Conservation (phyloP, 352 stramenopile species). For the Blastocystis sp. region DNA sequence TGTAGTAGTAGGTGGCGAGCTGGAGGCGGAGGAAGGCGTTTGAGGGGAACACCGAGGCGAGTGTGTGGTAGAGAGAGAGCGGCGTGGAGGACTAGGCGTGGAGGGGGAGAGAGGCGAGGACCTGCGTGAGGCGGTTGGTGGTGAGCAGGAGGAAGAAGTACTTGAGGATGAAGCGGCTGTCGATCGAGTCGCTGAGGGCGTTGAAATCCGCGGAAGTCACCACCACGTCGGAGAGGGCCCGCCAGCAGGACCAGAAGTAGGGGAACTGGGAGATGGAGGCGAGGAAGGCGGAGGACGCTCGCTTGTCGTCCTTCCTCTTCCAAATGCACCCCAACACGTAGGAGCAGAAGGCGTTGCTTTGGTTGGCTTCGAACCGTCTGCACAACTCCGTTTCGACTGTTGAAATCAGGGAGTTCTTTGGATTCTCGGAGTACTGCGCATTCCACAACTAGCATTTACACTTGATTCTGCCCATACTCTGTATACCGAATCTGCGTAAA, state of each 20-base stretch:
- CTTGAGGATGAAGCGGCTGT: conserved; percentile 9
- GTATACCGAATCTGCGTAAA: neutral
- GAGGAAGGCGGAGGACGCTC: neutral
- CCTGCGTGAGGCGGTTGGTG: conserved; percentile 42
- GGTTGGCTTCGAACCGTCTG: neutral
- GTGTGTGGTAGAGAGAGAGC: neutral
- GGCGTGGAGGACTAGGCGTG: conserved; percentile 12
- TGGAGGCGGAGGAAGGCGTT: conserved; percentile 1
- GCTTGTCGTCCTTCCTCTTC: conserved; percentile 13
- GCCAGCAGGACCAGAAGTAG: conserved; percentile 61
- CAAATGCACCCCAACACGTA: conserved; percentile 40
- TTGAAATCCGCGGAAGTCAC: neutral
- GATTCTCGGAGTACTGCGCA: neutral
- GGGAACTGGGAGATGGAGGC: conserved; percentile 12
- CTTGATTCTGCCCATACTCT: neutral
- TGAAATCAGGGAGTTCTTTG: neutral
- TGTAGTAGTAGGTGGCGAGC: conserved; percentile 15
- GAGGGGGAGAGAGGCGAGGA: neutral
- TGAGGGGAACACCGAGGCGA: conserved; percentile 21
- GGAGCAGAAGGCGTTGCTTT: conserved; percentile 13
- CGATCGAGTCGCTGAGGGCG: neutral
- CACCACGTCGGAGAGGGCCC: conserved; percentile 20
- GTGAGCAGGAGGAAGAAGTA: conserved; percentile 52
- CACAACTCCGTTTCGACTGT: neutral
- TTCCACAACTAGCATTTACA: neutral